Percentiles rank a stretch among this genome's conserved stretches.
Evolutionary conservation across 495 filamentous ascomycete genomes (phyloP).

Genomic region (Tuber indicum): DNA sequence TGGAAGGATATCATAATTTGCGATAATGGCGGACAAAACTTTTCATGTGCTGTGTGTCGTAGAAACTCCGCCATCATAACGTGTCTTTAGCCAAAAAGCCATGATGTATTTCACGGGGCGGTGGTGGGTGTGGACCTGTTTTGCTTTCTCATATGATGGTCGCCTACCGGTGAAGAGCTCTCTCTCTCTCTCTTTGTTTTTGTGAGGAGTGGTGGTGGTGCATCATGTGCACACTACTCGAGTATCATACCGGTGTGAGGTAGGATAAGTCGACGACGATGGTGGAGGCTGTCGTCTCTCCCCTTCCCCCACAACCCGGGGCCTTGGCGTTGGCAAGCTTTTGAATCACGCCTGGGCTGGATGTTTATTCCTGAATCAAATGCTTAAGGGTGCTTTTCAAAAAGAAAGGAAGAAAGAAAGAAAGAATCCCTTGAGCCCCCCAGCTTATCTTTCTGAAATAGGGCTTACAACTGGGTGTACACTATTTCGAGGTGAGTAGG

Average conservation of each 20-base stretch:
- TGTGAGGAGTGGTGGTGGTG: background rate
- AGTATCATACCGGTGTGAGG: background rate
- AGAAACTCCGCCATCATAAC: background rate
- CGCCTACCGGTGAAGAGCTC: background rate
- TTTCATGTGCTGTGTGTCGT: background rate
- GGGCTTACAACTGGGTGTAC: background rate
- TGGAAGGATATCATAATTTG: background rate
- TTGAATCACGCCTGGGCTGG: background rate
- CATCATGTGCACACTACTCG: background rate
- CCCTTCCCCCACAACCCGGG: background rate
- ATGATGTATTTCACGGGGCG: background rate
- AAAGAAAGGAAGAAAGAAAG: background rate
- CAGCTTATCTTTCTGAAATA: background rate
- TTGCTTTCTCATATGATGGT: background rate
- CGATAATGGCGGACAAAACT: background rate
- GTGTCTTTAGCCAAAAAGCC: slow-evolving; percentile 1
- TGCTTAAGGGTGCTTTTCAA: background rate
- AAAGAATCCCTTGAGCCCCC: background rate
- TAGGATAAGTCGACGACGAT: background rate
- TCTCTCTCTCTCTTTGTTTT: background rate
- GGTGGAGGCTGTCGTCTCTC: background rate
- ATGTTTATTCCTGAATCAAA: background rate
- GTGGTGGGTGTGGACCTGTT: background rate
- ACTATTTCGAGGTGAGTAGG: background rate
- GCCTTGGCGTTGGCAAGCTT: slow-evolving; percentile 1